Base-by-base conservation (phyloP, 306 rosid genomes). In the Dicorynia guianensis region DNA sequence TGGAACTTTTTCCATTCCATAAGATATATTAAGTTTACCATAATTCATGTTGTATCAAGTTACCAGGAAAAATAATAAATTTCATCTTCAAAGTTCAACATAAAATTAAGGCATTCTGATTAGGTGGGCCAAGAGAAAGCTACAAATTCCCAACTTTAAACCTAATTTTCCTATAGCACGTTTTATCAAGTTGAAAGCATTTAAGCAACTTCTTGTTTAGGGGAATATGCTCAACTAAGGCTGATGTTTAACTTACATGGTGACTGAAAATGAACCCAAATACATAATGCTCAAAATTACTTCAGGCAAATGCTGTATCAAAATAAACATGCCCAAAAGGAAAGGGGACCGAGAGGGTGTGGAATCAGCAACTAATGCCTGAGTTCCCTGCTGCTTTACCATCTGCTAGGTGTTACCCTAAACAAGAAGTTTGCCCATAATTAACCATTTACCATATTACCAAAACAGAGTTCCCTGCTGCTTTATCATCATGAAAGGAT, bases 1-100 rank as follows among this genome's bases (percentile, higher is more conserved):
- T 19, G 49, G 19, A 17, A 69, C 63, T 52, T 69, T 49, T 69
- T 52, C 19, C 69, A 40, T 63, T 63, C 69, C 38, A 19, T 18
- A 36, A 50, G 18, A 53, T 52, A 38, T 13, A 14, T 39, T 11
- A 33, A 44, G 12, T 4, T 4, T 47, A 33, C 40, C 53, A 20
- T 49, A 30, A 20, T 34, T 52, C 2, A 55, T 43, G 56, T 35
- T 20, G 49, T 4, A 67, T 5, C 33, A 69, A 53, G 44, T 53
- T 40, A 36, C 19, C 19, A 69, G 12, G 36, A 19, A 69, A 39
- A 38, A 53, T 19, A 12, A 65, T 12, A 20, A 43, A 11, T 46
- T 33, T 19, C 0, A 4, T n/a, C 46, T 19, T 36, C 34, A 33
- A 69, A 52, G 54, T 47, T 34, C 30, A 67, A 30, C 42, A 8